Percentiles rank a stretch among this genome's conserved stretches.
Conservation (phyloP, 495 filamentous ascomycete species). For the Aspergillus egyptiacus region DNA sequence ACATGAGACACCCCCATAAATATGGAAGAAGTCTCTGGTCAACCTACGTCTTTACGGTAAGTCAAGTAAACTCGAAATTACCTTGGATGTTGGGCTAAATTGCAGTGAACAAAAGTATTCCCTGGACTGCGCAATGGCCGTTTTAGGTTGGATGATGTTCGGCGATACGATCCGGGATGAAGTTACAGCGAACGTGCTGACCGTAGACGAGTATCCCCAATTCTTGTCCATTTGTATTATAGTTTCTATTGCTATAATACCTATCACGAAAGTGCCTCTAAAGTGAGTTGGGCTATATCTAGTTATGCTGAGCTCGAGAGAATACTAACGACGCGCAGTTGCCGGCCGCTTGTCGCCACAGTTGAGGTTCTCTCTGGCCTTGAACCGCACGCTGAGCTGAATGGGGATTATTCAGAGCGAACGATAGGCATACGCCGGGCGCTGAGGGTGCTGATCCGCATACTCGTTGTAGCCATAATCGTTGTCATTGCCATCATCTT, state of each 20-base stretch:
- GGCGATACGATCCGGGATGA: constrained; percentile 79
- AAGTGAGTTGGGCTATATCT: constrained; percentile 49
- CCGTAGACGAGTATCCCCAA: constrained; percentile 67
- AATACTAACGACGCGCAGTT: constrained; percentile 37
- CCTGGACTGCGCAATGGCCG: constrained; percentile 73
- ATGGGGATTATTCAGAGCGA: constrained; percentile 41
- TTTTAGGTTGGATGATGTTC: constrained; percentile 88
- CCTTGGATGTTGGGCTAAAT: constrained; percentile 9
- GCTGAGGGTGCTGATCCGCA: constrained; percentile 55
- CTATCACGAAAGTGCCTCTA: constrained; percentile 87
- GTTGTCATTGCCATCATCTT: constrained; percentile 71
- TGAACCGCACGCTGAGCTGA: constrained; percentile 29
- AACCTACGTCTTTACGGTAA: constrained; percentile 86
- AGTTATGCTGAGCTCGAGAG: not conserved
- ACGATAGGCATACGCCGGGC: constrained; percentile 51
- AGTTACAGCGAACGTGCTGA: constrained; percentile 82
- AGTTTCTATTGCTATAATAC: constrained; percentile 83
- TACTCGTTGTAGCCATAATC: constrained; percentile 53
- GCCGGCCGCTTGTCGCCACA: constrained; percentile 79
- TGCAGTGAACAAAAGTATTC: constrained; percentile 48
- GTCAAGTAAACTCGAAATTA: constrained; percentile 16
- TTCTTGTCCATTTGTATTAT: constrained; percentile 69
- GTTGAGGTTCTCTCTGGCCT: constrained; percentile 75
- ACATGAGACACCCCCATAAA: constrained; percentile 92
- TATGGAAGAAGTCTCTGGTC: constrained; percentile 70